Percentiles rank a stretch among this genome's conserved stretches.
These are phyloP conservation scores for Micromonas pusilla DNA, from an alignment of 139 green algal species.

Conservation along the genomic window DNA sequence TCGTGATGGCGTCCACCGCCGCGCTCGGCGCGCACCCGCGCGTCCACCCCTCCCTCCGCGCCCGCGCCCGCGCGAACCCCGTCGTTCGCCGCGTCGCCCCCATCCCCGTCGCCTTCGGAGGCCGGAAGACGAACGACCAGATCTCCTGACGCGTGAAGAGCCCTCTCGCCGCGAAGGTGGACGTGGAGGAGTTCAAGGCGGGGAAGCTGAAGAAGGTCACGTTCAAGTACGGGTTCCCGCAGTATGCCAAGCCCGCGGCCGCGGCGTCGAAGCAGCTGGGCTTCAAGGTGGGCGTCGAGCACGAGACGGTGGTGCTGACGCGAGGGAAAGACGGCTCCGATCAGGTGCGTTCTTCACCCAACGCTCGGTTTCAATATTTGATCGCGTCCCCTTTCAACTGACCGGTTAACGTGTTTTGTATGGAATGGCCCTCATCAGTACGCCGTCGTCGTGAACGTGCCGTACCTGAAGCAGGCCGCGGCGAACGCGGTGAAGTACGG, in stretches of 20 bases:
- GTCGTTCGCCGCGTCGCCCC: neutral
- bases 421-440: too few relatives aligned
- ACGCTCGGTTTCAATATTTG: too few relatives aligned
- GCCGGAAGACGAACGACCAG: neutral
- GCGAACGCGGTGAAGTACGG: neutral
- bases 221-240: neutral
- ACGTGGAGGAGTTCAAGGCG: neutral
- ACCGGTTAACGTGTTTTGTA: too few relatives aligned
- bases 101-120: neutral
- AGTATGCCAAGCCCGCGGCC: neutral
- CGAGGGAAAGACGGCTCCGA: neutral
- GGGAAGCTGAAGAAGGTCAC: neutral
- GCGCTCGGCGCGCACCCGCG: too few relatives aligned
- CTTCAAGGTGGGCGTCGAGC: neutral
- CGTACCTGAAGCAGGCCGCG: neutral
- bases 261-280: neutral
- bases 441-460: neutral
- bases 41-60: too few relatives aligned
- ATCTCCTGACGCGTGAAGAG: neutral
- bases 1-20: too few relatives aligned
- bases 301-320: neutral
- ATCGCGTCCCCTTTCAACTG: too few relatives aligned
- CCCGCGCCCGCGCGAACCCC: too few relatives aligned
- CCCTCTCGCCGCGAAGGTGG: neutral
- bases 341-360: too few relatives aligned